phyloP scores from a whole-genome alignment of 1,284 basidiomycete species.

The Trichosporon ovoides region DNA sequence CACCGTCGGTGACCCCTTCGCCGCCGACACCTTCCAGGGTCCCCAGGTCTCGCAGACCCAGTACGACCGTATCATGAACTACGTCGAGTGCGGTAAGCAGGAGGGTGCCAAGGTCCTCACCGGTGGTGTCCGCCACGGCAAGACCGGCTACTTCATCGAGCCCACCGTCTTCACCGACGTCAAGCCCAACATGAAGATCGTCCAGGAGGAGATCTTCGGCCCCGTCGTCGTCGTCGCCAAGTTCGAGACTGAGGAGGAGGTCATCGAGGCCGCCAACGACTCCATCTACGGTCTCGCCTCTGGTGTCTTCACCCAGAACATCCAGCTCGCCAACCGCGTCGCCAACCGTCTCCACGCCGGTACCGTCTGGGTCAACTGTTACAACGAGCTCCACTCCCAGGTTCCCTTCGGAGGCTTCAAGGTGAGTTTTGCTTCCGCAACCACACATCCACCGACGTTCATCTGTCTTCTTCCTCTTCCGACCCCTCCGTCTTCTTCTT shows the following conservation, averaged over 20 bases:
- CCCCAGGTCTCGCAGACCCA: slow-evolving; percentile 64
- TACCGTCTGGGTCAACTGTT: slow-evolving; percentile 62
- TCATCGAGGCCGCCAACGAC: slow-evolving; percentile 75
- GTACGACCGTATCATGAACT: slow-evolving; percentile 69
- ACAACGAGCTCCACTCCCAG: slow-evolving; percentile 60
- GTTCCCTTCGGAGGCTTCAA: slow-evolving; percentile 88
- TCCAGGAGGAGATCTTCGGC: slow-evolving; percentile 86
- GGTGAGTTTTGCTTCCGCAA: slow-evolving; percentile 23
- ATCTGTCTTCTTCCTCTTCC: not conserved
- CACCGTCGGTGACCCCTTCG: slow-evolving; percentile 64
- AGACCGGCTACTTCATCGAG: slow-evolving; percentile 57
- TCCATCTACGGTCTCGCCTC: slow-evolving; percentile 80
- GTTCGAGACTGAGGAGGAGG: slow-evolving; percentile 73
- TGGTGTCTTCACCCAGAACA: slow-evolving; percentile 75
- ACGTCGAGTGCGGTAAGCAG: slow-evolving; percentile 77
- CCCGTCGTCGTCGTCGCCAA: slow-evolving; percentile 56
- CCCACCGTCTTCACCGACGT: slow-evolving; percentile 77
- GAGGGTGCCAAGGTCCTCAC: slow-evolving; percentile 74
- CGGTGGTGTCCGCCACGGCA: slow-evolving; percentile 70
- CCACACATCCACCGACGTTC: not conserved
- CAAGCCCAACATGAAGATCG: slow-evolving; percentile 74
- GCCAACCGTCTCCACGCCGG: slow-evolving; percentile 77
- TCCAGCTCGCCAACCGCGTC: slow-evolving; percentile 67
- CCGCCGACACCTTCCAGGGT: slow-evolving; percentile 65
- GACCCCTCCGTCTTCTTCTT: not conserved